phyloP scores from a whole-genome alignment of 2,329 filamentous ascomycete genomes.

The Aschersonia sp. region DNA sequence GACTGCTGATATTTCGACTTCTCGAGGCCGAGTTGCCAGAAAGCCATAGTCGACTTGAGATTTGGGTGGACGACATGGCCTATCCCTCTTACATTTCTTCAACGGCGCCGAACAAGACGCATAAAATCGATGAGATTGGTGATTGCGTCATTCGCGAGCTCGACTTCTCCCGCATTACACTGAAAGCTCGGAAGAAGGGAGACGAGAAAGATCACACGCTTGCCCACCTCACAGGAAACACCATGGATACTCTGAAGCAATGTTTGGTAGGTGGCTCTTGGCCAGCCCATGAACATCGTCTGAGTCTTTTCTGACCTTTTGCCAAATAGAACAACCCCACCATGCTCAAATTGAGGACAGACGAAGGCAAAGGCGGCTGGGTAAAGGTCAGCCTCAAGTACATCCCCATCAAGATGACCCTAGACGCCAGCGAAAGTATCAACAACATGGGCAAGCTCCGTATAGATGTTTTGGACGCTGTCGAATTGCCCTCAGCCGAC shows the following conservation, averaged over 20 bases:
- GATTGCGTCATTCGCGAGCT: constrained; percentile 93
- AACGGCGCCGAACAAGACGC: constrained; percentile 51
- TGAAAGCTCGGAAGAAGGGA: constrained; percentile 69
- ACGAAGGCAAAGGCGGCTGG: constrained; percentile 60
- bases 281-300: not conserved
- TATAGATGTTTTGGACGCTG: constrained; percentile 80
- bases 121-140: constrained; percentile 80
- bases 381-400: constrained; percentile 91
- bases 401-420: constrained; percentile 82
- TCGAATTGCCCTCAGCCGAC: constrained; percentile 82
- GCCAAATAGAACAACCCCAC: constrained; percentile 67
- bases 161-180: constrained; percentile 87
- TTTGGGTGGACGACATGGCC: constrained; percentile 87
- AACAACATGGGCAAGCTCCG: constrained; percentile 96
- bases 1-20: constrained; percentile 86
- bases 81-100: constrained; percentile 80
- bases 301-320: not conserved
- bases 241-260: constrained; percentile 74
- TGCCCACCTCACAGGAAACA: constrained; percentile 72
- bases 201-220: constrained; percentile 66
- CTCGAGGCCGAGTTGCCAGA: constrained; percentile 77
- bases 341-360: constrained; percentile 62
- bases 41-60: constrained; percentile 63
- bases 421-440: constrained; percentile 91
- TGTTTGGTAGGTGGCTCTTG: constrained; percentile 48